Conservation (phyloP, 139 green algal species). For the Tetratostichococcus sp. region DNA sequence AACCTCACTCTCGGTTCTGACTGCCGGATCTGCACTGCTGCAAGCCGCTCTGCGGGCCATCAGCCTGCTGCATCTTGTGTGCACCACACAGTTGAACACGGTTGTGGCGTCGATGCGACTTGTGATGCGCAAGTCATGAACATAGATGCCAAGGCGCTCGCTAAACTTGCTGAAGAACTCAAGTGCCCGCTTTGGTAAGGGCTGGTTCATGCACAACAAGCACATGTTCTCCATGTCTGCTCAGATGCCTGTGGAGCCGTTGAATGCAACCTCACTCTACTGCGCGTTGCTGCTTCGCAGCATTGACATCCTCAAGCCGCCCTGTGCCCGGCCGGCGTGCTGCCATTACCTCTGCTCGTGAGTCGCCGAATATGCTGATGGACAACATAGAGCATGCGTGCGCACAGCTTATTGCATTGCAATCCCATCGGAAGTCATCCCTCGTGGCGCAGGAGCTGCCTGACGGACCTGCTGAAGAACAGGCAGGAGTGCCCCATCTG, state of each 20-base stretch:
- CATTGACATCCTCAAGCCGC: slow-evolving; percentile 14
- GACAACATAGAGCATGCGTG: no score
- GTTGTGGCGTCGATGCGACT: no score
- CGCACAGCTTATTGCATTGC: no score
- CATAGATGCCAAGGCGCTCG: background rate
- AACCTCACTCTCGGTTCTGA: no score
- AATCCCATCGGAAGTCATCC: no score
- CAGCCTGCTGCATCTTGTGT: no score
- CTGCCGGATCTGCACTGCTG: no score
- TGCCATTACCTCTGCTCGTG: slow-evolving; percentile 55
- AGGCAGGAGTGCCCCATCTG: slow-evolving; percentile 30
- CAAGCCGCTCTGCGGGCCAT: no score
- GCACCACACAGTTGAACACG: no score
- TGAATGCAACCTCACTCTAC: slow-evolving; percentile 21
- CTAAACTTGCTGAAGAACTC: slow-evolving; percentile 22
- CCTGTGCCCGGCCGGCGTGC: slow-evolving; percentile 32
- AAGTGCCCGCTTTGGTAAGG: slow-evolving; percentile 35
- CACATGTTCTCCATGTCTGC: background rate
- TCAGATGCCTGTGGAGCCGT: no score
- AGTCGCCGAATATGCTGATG: no score
- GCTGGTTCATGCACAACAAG: background rate
- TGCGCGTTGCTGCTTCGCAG: background rate
- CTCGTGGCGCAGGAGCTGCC: slow-evolving; percentile 35
- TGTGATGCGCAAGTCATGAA: no score
- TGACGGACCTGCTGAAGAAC: slow-evolving; percentile 23